A percentile compares a stretch with the other conserved stretches of the same genome.
Evolutionary conservation across 2,329 filamentous ascomycete species (phyloP).

Genomic region (Penicillium sp.): DNA sequence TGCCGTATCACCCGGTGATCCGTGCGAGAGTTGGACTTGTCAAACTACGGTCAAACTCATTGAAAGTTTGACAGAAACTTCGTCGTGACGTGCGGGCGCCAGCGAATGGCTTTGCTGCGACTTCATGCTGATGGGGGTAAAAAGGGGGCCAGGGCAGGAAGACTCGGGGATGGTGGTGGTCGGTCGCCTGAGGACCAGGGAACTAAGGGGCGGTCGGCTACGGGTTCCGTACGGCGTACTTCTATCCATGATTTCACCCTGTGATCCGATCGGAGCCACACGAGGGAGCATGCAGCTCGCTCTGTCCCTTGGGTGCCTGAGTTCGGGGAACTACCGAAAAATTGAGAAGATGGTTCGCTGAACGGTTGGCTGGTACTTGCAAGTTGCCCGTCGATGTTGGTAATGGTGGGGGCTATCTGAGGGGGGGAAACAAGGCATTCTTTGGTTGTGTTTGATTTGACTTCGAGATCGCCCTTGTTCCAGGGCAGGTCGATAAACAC

Average conservation of each 20-base stretch:
- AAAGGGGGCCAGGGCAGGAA: neutral
- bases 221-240: slow-evolving; percentile 16
- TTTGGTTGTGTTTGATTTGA: neutral
- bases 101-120: slow-evolving; percentile 2
- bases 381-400: slow-evolving; percentile 1
- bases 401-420: neutral
- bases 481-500: neutral
- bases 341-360: neutral
- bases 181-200: no score
- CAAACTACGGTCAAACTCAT: neutral
- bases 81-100: neutral
- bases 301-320: neutral
- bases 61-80: neutral
- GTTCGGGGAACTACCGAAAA: slow-evolving; percentile 2
- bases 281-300: slow-evolving; percentile 3
- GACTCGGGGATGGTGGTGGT: no score
- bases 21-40: neutral
- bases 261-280: slow-evolving; percentile 12
- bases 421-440: neutral
- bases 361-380: neutral
- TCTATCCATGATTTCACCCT: neutral
- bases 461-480: neutral
- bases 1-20: neutral
- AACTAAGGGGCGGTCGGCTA: slow-evolving; percentile 13
- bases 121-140: neutral